Evolutionary conservation across 306 rosid genomes (phyloP).

Genomic region (Adenanthera pavonina): DNA sequence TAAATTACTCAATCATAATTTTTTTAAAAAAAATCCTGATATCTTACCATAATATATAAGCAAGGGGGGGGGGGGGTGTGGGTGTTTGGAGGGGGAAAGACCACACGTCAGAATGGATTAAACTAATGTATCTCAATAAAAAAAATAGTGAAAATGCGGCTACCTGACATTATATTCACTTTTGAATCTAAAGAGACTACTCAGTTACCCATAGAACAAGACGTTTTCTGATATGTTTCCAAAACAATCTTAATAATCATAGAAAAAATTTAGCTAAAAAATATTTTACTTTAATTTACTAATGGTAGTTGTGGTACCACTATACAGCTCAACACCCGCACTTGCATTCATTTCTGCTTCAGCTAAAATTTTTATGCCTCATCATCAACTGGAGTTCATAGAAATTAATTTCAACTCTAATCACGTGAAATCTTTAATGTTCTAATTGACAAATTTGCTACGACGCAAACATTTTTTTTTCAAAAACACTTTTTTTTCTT

Average conservation of each 20-base stretch:
- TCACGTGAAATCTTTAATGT: slow-evolving; percentile 41
- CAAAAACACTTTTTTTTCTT: no score
- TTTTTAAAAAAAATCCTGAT: no score
- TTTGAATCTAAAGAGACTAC: background rate
- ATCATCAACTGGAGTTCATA: slow-evolving; percentile 17
- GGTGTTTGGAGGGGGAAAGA: no score
- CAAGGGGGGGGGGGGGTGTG: no score
- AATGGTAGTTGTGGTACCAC: background rate
- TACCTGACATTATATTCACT: background rate
- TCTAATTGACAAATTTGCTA: slow-evolving; percentile 10
- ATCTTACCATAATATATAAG: no score
- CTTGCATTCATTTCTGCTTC: background rate
- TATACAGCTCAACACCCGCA: slow-evolving; percentile 2
- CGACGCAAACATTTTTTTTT: no score
- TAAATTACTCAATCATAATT: background rate
- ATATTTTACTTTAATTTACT: background rate
- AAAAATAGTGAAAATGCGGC: background rate
- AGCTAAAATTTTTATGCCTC: background rate
- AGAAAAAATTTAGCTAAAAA: background rate
- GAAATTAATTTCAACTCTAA: slow-evolving; percentile 24
- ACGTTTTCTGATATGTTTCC: background rate
- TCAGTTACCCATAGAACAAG: background rate
- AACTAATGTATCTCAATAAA: background rate
- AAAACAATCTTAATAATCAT: background rate
- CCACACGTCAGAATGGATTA: no score